Evolutionary conservation across 768 basidiomycete genomes (phyloP), one percentile per base, ranked within the genome.

Genomic region (Kwoniella mangroviensis): DNA sequence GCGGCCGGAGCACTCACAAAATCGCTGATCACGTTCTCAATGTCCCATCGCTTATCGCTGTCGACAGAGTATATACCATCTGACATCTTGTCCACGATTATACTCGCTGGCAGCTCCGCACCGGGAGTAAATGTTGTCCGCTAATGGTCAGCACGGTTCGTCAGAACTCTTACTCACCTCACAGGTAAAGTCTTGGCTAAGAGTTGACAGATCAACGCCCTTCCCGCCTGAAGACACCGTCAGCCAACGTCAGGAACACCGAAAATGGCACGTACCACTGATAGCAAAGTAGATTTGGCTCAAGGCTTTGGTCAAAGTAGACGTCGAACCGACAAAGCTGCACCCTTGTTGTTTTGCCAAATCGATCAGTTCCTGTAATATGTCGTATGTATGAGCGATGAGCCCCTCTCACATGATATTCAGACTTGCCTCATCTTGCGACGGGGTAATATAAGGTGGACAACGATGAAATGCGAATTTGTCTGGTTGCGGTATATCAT

Each of bases 271-370:
- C 75, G 52, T 87, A 21, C 87, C 88, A 24, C 92, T 94, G 4
- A 97, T 85, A 19, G 94, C 86, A 78, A 93, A 93, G 80, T 97
- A 98, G 19, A 96, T 88, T 58, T 98, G 94, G 54, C 88, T 86
- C 53, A 97, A 85, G 76, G 94, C 88, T 43, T 91, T 90, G 0
- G 93, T 90, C 62, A 97, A 82, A 1, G 93, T 94, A 9, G 94
- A 96, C 0, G 95, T 98, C 3, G 93, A 95, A 3, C 95, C 96
- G 2, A 88, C 88, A 79, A 92, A 97, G 28, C 77, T 85, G 53
- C 87, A 87, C 0, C 86, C 83, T 69, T 92, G 86, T 53, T 84
- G 81, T 73, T 86, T 85, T 1, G 91, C 90, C 15, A 96, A 83
- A 11, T 77, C 75, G 70, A 86, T 85, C 11, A 96, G 84, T 67